Conservation (phyloP, 495 filamentous ascomycete genomes). For the Rusavskia elegans region DNA sequence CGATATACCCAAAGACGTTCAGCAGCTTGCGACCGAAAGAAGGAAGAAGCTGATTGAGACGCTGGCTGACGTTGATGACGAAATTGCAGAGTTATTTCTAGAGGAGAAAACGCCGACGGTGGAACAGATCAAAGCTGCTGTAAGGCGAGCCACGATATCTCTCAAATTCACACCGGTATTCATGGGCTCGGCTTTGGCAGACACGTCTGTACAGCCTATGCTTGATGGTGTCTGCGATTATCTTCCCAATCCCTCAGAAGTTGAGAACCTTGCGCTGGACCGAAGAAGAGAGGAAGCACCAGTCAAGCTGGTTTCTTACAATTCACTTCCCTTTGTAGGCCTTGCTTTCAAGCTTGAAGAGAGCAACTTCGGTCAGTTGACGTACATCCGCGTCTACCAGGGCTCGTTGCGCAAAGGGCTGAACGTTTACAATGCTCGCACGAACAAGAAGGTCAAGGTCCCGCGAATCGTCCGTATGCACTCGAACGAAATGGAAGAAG, state of each 20-base stretch:
- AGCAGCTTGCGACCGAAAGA: constrained; percentile 60
- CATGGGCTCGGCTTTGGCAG: constrained; percentile 89
- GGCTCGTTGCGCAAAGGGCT: constrained; percentile 75
- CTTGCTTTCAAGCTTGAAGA: constrained; percentile 98
- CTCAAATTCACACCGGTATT: constrained; percentile 91
- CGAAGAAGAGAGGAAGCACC: constrained; percentile 56
- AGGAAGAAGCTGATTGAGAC: constrained; percentile 80
- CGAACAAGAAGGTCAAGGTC: constrained; percentile 89
- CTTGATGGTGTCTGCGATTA: constrained; percentile 94
- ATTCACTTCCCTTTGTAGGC: constrained; percentile 83
- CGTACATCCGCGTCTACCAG: constrained; percentile 98
- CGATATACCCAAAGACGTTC: constrained; percentile 64
- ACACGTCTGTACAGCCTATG: constrained; percentile 94
- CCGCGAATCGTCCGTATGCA: constrained; percentile 99
- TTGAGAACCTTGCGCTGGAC: constrained; percentile 82
- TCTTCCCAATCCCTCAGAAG: constrained; percentile 83
- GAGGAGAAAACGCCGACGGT: constrained; percentile 64
- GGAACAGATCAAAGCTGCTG: constrained; percentile 75
- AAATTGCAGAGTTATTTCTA: constrained; percentile 92
- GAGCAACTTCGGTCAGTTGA: constrained; percentile 95
- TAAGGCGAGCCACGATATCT: constrained; percentile 72
- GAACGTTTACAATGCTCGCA: constrained; percentile 86
- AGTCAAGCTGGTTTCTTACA: constrained; percentile 82
- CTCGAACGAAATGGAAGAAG: constrained; percentile 98
- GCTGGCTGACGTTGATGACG: constrained; percentile 92